These are phyloP conservation scores for Geranium rotundifolium DNA, from an alignment of 345 rosid genomes.

Conservation along the genomic window DNA sequence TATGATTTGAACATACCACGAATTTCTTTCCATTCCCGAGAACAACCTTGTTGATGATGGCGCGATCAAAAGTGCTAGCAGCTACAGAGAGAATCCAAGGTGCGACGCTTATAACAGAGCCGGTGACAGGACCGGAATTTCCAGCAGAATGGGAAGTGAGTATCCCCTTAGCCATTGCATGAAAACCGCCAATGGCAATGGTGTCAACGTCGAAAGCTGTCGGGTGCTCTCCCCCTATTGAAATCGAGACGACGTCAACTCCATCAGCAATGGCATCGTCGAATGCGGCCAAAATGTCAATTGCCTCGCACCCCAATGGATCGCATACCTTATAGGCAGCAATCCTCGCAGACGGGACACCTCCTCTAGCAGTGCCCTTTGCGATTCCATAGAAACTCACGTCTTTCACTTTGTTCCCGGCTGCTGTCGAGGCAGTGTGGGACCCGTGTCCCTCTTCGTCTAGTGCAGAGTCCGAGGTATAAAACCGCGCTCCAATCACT, in stretches of 20 bases:
- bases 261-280: constrained; percentile 15
- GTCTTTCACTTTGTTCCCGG: constrained; percentile 33
- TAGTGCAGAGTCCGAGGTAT: constrained; percentile 4
- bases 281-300: constrained; percentile 13
- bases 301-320: rapidly evolving
- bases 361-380: constrained; percentile 47
- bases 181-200: constrained; percentile 22
- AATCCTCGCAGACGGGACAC: constrained; percentile 45
- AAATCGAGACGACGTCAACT: constrained; percentile 15
- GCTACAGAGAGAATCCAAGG: constrained; percentile 28
- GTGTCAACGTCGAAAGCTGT: background rate
- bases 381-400: constrained; percentile 37
- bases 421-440: constrained; percentile 61
- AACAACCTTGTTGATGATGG: constrained; percentile 6
- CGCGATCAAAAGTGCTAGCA: constrained; percentile 20
- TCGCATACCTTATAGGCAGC: constrained; percentile 36
- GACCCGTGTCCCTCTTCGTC: constrained; percentile 33
- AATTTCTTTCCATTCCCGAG: constrained; percentile 14
- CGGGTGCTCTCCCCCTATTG: constrained; percentile 4
- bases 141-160: constrained; percentile 19
- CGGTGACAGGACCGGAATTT: constrained; percentile 2
- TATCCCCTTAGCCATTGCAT: constrained; percentile 21
- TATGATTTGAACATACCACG: constrained; percentile 6
- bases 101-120: constrained; percentile 10
- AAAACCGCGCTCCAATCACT: constrained; percentile 38